Evolutionary conservation across 805 yeast species (phyloP).

Genomic region (Priceomyces castillae): DNA sequence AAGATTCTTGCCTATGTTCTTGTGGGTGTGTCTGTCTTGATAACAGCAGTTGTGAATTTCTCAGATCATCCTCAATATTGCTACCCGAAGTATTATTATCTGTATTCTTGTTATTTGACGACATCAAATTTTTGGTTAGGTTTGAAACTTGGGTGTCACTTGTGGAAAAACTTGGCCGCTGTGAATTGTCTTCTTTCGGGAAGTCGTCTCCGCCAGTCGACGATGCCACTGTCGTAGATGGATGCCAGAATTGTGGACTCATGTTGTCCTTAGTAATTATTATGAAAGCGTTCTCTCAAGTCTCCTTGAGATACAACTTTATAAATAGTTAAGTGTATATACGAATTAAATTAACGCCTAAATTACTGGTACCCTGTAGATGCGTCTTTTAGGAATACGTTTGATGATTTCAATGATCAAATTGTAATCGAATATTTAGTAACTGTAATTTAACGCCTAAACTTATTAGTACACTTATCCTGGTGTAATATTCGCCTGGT

Average conservation of each 20-base stretch:
- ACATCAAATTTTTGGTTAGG: conserved; percentile 28
- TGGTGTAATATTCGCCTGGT: background rate
- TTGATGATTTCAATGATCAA: background rate
- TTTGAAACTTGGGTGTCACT: conserved; percentile 22
- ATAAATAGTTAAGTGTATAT: background rate
- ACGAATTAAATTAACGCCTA: background rate
- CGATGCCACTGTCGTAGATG: background rate
- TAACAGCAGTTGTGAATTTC: background rate
- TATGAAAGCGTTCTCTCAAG: background rate
- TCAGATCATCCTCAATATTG: background rate
- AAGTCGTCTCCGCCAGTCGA: conserved; percentile 2
- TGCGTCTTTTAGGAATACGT: too few relatives aligned
- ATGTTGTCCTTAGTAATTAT: background rate
- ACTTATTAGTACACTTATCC: background rate
- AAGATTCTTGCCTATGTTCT: background rate
- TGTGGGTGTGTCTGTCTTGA: conserved; percentile 3
- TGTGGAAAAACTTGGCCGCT: conserved; percentile 1
- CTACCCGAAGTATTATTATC: background rate
- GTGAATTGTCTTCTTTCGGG: conserved; percentile 1
- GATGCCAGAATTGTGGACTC: conserved; percentile 3
- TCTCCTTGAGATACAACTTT: background rate
- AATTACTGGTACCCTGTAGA: too few relatives aligned
- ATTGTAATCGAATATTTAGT: background rate
- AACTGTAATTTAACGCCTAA: background rate
- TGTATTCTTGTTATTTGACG: conserved; percentile 11